Evolutionary conservation across 306 rosid species (phyloP).

Genomic region (Rosa multiflora): DNA sequence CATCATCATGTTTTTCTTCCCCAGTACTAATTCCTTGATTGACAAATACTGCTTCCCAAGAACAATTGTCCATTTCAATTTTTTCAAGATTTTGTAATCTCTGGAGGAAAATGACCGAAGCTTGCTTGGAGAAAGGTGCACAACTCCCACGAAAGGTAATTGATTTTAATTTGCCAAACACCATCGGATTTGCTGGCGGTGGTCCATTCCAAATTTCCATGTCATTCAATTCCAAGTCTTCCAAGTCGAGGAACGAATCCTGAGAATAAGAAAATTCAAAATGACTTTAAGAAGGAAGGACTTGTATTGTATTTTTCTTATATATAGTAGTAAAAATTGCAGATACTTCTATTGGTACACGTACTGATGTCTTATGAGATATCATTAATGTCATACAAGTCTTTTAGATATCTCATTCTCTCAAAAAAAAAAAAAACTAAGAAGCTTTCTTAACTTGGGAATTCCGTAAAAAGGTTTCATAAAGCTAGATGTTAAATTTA

Average conservation of each 20-base stretch:
- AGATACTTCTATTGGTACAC: no score
- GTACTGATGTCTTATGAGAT: no score
- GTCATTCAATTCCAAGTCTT: fast-evolving
- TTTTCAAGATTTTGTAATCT: background rate
- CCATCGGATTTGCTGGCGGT: background rate
- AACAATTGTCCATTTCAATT: no score
- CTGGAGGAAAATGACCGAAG: background rate
- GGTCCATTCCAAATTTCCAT: background rate
- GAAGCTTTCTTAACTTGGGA: no score
- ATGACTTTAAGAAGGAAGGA: no score
- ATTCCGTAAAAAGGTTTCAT: no score
- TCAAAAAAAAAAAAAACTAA: no score
- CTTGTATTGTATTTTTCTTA: no score
- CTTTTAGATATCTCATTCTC: no score
- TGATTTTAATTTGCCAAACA: background rate
- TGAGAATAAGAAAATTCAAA: background rate
- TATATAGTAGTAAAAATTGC: no score
- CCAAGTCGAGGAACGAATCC: background rate
- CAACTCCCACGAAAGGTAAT: background rate
- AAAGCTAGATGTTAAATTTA: no score
- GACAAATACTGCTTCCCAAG: background rate
- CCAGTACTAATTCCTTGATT: background rate
- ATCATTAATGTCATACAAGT: no score
- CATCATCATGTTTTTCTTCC: background rate
- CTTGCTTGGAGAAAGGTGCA: background rate